These are phyloP conservation scores for Suillus tomentosus DNA, from an alignment of 768 basidiomycete species.

Conservation along the genomic window DNA sequence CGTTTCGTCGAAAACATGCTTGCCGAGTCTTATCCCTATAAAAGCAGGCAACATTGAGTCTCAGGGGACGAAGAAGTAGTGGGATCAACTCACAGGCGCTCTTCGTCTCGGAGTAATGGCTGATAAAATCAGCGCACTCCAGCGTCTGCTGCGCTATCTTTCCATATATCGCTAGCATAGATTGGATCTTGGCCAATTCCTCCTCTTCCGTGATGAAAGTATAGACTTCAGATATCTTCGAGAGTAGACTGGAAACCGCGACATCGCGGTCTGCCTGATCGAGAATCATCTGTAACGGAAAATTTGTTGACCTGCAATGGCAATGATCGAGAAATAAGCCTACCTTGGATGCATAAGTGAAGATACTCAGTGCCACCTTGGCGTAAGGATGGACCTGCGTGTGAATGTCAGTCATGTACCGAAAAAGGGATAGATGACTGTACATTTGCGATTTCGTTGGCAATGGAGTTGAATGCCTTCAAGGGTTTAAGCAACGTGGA, in stretches of 20 bases:
- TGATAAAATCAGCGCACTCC: slow-evolving; percentile 31
- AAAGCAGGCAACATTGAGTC: not conserved
- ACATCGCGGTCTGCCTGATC: not conserved
- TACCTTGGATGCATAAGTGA: not conserved
- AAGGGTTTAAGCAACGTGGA: not conserved
- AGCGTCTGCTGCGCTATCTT: slow-evolving; percentile 18
- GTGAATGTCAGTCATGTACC: not conserved
- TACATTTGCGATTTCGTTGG: not conserved
- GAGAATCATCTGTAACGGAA: not conserved
- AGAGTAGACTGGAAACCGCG: not conserved
- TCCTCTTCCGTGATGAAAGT: slow-evolving; percentile 4
- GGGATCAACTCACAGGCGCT: slow-evolving; percentile 21
- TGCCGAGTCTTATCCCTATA: slow-evolving; percentile 5
- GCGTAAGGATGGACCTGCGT: not conserved
- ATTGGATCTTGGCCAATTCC: not conserved
- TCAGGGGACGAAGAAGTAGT: no score
- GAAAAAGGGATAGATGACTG: not conserved
- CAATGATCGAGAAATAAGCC: not conserved
- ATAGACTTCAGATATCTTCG: not conserved
- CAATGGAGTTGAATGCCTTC: not conserved
- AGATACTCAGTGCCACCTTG: not conserved
- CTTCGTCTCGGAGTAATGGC: slow-evolving; percentile 27
- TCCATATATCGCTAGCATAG: not conserved
- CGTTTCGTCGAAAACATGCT: not conserved
- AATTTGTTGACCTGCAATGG: not conserved